Conservation (phyloP, 176 grass and related monocot genomes). For the Calamus simplicifolius region DNA sequence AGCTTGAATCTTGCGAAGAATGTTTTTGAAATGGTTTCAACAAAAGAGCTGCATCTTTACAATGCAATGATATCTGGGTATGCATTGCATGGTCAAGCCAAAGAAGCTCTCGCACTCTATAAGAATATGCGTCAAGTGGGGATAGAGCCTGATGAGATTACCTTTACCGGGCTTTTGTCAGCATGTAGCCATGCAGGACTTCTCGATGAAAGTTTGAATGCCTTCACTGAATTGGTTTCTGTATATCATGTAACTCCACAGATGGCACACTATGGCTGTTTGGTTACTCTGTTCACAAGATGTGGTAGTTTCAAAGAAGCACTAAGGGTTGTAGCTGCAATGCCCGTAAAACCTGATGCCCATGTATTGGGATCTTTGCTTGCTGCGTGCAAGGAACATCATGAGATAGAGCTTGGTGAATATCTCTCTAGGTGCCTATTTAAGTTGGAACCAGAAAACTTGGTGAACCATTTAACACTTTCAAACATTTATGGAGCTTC, state of each 20-base stretch:
- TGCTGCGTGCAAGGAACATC: background rate
- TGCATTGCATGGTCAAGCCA: conserved; percentile 3
- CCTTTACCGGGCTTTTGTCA: conserved; percentile 3
- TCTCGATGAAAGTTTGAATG: background rate
- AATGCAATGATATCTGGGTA: conserved; percentile 8
- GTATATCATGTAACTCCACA: background rate
- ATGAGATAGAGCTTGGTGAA: conserved; percentile 4
- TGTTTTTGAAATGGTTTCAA: background rate
- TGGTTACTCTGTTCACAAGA: background rate
- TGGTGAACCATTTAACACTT: background rate
- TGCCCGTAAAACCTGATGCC: background rate
- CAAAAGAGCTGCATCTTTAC: background rate
- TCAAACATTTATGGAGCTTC: conserved; percentile 1
- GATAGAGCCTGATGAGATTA: conserved; percentile 6
- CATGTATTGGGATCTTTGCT: conserved; percentile 7
- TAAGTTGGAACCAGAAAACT: background rate
- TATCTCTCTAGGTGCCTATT: background rate
- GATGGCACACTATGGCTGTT: conserved; percentile 7
- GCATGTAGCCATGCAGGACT: conserved; percentile 1
- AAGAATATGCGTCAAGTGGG: background rate
- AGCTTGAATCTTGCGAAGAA: background rate
- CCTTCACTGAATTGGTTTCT: conserved; percentile 4
- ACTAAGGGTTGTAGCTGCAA: background rate
- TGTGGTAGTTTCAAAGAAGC: background rate
- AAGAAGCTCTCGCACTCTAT: conserved; percentile 1